Base-by-base conservation (phyloP, 306 rosid genomes). In the Astragalus membranaceus region DNA sequence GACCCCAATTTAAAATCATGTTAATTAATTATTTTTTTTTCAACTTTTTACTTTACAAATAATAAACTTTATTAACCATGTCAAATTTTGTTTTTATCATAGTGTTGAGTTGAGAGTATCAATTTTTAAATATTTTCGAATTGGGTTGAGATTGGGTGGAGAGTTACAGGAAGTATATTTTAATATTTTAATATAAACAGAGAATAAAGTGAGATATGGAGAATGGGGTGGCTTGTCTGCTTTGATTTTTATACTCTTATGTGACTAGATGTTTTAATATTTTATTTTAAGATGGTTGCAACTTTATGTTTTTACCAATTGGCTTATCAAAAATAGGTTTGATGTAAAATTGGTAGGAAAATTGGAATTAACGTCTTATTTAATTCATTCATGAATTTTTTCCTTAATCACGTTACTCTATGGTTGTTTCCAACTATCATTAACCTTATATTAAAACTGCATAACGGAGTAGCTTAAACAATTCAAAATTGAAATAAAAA, bases 211-310 rank as follows among this genome's bases (percentile, higher is more conserved):
- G 64, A 17, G 65, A 7, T 3, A 55, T 53, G 59, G 35, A 77
- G 66, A 1, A 55, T 53, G 59, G 23, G 69, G 66, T 76, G 73
- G 23, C 51, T 50, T 50, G 54, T 15, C 30, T 62, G 60, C 16
- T n/a, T 39, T 71, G 49, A 37, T 63, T 55, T 60, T 48, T 37
- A 6, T 42, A 44, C 15, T 48, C 5, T 35, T 35, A 0, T 11
- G 46, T 32, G 73, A 15, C 46, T 15, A 47, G 54, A 32, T 78
- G 13, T 16, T 47, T 55, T 5, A 23, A 71, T n/a, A n/a, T n/a
- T n/a, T 10, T 74, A 23, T 4, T 15, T 7, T 4, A 6, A 36
- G 62, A 13, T 23, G 36, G 44, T 35, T 46, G 62, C 17, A 58
- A 75, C 29, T 36, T 1, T 67, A 37, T 48, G 35, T 32, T 48